phyloP scores from a whole-genome alignment of 441 rosid species.

The Rhodomyrtus psidioides region DNA sequence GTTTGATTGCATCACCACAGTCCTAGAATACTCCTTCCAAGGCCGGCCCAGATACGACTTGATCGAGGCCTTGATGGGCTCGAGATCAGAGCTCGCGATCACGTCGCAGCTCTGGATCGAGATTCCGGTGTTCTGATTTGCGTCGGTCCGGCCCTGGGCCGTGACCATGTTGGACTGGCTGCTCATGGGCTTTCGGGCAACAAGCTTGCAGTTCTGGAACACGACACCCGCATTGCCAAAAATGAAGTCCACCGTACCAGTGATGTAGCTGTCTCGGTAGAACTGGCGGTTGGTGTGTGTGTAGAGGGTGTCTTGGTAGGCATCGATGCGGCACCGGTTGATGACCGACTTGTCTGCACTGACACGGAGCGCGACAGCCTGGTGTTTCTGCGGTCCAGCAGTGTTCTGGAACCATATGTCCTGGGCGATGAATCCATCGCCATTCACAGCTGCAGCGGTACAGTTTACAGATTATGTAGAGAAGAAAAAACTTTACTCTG shows the following conservation, averaged over 20 bases:
- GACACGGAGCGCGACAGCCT: conserved; percentile 67
- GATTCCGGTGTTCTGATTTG: conserved; percentile 52
- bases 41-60: conserved; percentile 47
- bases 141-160: conserved; percentile 59
- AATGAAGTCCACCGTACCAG: conserved; percentile 61
- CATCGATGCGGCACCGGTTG: conserved; percentile 59
- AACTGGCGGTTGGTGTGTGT: conserved; percentile 55
- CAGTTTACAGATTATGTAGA: not conserved
- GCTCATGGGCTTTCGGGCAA: conserved; percentile 39
- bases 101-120: conserved; percentile 56
- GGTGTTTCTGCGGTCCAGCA: conserved; percentile 63
- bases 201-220: conserved; percentile 45
- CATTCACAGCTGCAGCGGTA: conserved; percentile 34
- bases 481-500: not conserved
- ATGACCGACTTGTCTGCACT: conserved; percentile 56
- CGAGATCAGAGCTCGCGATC: conserved; percentile 44
- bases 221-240: conserved; percentile 57
- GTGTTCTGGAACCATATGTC: conserved; percentile 69
- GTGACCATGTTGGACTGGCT: conserved; percentile 51
- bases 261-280: conserved; percentile 44
- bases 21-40: conserved; percentile 55
- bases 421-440: conserved; percentile 78
- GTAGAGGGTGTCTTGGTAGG: conserved; percentile 66
- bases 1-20: conserved; percentile 51
- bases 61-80: conserved; percentile 32